phyloP scores from a whole-genome alignment of 768 basidiomycete species.

The Harrya chromipes region DNA sequence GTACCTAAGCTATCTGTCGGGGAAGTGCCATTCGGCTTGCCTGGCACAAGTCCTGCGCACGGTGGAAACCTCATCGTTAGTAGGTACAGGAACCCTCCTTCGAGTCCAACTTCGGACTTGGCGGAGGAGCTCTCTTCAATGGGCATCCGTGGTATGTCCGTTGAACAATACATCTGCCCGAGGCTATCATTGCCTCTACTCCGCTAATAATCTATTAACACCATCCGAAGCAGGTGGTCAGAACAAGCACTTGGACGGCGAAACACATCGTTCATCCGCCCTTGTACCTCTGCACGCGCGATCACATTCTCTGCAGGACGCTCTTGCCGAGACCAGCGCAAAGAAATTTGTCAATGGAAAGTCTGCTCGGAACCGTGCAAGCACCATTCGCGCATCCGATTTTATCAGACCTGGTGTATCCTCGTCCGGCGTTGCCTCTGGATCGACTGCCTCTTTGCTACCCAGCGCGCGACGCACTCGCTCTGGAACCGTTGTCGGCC shows the following conservation, averaged over 20 bases:
- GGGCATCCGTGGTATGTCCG: slow-evolving; percentile 28
- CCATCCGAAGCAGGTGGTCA: slow-evolving; percentile 10
- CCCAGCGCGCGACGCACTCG: slow-evolving; percentile 40
- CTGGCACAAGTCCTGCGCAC: slow-evolving; percentile 12
- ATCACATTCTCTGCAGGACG: slow-evolving; percentile 23
- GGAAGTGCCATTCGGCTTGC: slow-evolving; percentile 3
- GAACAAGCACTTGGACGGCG: slow-evolving; percentile 10
- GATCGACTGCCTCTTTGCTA: neutral
- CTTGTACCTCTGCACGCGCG: slow-evolving; percentile 6
- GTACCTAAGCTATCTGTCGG: slow-evolving; percentile 4
- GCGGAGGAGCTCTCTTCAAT: slow-evolving; percentile 16
- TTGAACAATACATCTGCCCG: neutral
- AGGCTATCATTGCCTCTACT: neutral
- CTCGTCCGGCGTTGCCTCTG: slow-evolving; percentile 2
- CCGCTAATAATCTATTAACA: slow-evolving; percentile 6
- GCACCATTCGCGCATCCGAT: slow-evolving; percentile 52
- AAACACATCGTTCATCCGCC: neutral
- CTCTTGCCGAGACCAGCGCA: slow-evolving; percentile 1
- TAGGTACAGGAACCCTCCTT: too few species aligned
- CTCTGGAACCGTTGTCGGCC: slow-evolving; percentile 46
- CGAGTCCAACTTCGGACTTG: too few species aligned
- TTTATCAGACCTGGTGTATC: slow-evolving; percentile 21
- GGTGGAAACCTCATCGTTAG: neutral
- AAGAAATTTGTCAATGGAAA: slow-evolving; percentile 12
- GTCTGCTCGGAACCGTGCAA: slow-evolving; percentile 40